Percentiles rank a stretch among this genome's conserved stretches.
Conservation (phyloP, 2,329 filamentous ascomycete genomes). For the Xylariomycetidae sp. region DNA sequence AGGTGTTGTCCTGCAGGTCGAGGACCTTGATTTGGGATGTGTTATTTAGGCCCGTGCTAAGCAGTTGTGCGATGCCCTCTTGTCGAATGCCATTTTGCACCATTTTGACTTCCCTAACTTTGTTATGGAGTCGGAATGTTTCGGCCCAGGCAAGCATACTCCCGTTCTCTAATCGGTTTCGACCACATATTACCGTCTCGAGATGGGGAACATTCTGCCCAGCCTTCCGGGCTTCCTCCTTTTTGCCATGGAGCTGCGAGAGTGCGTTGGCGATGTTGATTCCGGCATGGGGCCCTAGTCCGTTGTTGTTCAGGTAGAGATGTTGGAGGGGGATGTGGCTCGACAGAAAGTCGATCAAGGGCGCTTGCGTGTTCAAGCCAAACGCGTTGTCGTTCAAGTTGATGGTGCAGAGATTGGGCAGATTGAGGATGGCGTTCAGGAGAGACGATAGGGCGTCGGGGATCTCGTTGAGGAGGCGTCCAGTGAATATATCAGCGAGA, state of each 20-base stretch:
- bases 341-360: slow-evolving; percentile 86
- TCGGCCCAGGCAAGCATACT: slow-evolving; percentile 95
- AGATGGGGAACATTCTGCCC: slow-evolving; percentile 73
- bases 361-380: slow-evolving; percentile 89
- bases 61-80: slow-evolving; percentile 79
- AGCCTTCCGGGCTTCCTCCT: slow-evolving; percentile 68
- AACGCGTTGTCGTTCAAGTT: slow-evolving; percentile 98
- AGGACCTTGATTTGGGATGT: slow-evolving; percentile 67
- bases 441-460: slow-evolving; percentile 82
- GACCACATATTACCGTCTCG: slow-evolving; percentile 95
- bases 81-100: slow-evolving; percentile 96
- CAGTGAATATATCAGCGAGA: slow-evolving; percentile 96
- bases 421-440: slow-evolving; percentile 79
- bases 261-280: slow-evolving; percentile 86
- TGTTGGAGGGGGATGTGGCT: slow-evolving; percentile 87
- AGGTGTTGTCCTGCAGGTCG: slow-evolving; percentile 97
- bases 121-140: slow-evolving; percentile 75
- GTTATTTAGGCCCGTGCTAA: slow-evolving; percentile 73
- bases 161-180: slow-evolving; percentile 92
- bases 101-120: slow-evolving; percentile 88
- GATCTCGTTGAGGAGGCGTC: slow-evolving; percentile 87
- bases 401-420: slow-evolving; percentile 82
- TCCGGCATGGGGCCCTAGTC: slow-evolving; percentile 86
- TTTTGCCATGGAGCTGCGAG: slow-evolving; percentile 75
- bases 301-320: slow-evolving; percentile 97